Percentiles rank a stretch among this genome's conserved stretches.
Conservation (phyloP, 177 flowering plant genomes). For the Vitis hybrid region DNA sequence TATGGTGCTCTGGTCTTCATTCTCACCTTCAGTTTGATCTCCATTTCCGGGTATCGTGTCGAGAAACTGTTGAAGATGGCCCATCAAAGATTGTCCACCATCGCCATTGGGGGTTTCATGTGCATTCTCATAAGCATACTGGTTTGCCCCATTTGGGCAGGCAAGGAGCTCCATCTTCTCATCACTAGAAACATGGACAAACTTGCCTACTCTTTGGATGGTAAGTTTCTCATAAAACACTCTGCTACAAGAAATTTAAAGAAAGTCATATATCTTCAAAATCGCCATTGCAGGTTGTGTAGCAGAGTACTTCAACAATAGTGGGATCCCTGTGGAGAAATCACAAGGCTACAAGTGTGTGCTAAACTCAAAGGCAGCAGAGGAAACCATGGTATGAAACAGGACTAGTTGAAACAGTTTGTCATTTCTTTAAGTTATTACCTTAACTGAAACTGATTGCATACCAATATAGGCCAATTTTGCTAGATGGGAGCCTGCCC, state of each 20-base stretch:
- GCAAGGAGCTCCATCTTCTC: conserved; percentile 62
- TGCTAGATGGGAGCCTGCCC: conserved; percentile 91
- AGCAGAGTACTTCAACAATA: conserved; percentile 33
- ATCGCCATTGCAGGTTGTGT: conserved; percentile 40
- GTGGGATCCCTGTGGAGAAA: conserved; percentile 12
- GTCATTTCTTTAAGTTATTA: not conserved
- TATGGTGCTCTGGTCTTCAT: conserved; percentile 76
- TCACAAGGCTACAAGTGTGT: conserved; percentile 61
- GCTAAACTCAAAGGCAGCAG: conserved; percentile 63
- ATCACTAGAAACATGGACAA: conserved; percentile 61
- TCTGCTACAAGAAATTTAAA: not conserved
- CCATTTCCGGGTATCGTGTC: conserved; percentile 64
- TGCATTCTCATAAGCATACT: conserved; percentile 58
- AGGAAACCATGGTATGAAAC: conserved; percentile 59
- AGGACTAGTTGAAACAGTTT: conserved; percentile 4
- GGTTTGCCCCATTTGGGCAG: conserved; percentile 85
- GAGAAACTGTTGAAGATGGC: conserved; percentile 53
- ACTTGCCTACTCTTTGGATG: conserved; percentile 73
- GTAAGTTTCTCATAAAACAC: conserved; percentile 31
- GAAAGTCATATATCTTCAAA: not conserved
- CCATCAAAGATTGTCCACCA: conserved; percentile 52
- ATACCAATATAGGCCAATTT: conserved; percentile 61
- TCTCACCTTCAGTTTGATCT: conserved; percentile 69
- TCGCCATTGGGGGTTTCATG: conserved; percentile 53
- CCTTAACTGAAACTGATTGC: not conserved